Evolutionary conservation across 345 rosid genomes (phyloP).

Genomic region (Acer campestre): DNA sequence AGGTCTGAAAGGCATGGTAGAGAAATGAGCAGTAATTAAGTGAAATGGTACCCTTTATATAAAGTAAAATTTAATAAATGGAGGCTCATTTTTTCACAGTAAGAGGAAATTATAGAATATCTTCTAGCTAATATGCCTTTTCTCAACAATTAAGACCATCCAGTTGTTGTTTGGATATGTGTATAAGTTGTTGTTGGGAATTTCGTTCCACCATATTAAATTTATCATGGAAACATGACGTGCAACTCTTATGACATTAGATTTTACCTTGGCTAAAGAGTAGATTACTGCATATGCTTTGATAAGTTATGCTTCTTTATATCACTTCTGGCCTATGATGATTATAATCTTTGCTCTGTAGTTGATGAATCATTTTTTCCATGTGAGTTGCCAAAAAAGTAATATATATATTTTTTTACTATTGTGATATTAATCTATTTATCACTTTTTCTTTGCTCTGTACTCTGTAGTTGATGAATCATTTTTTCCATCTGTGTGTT

Average conservation of each 20-base stretch:
- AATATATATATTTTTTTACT: neutral
- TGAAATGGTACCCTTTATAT: neutral
- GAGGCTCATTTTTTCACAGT: neutral
- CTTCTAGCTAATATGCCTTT: neutral
- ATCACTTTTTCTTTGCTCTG: neutral
- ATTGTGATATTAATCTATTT: no score
- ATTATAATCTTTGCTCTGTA: slow-evolving; percentile 16
- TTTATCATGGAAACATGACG: neutral
- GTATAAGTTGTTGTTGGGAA: neutral
- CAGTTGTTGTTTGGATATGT: neutral
- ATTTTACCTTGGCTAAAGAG: neutral
- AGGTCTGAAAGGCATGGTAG: neutral
- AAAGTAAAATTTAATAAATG: neutral
- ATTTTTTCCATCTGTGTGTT: neutral
- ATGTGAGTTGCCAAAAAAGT: neutral
- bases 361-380: neutral
- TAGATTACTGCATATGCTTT: neutral
- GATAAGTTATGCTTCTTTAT: neutral
- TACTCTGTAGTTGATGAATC: neutral
- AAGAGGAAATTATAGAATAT: neutral
- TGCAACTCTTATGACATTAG: neutral
- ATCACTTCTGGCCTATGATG: neutral
- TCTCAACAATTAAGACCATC: neutral
- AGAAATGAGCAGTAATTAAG: neutral
- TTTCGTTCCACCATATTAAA: neutral